Conservation (phyloP, 768 basidiomycete genomes). For the Boletellus ananas region DNA sequence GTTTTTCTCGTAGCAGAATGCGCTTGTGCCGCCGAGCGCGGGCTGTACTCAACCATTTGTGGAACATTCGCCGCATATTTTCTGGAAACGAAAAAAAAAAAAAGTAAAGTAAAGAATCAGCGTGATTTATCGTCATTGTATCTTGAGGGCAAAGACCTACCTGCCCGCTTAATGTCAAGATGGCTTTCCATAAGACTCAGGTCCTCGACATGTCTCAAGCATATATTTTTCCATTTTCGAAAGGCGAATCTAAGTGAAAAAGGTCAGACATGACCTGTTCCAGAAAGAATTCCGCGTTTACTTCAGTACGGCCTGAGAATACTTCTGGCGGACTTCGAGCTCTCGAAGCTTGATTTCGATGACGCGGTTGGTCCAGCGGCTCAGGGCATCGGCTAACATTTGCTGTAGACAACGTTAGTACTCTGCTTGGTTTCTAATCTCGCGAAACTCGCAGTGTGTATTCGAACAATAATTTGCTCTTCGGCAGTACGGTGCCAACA, state of each 20-base stretch:
- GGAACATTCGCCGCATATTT: constrained; percentile 60
- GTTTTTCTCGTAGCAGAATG: constrained; percentile 52
- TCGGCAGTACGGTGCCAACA: constrained; percentile 44
- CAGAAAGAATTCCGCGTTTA: constrained; percentile 19
- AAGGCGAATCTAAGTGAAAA: constrained; percentile 47
- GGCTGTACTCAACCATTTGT: constrained; percentile 63
- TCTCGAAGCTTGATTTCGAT: constrained; percentile 73
- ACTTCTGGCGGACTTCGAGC: constrained; percentile 54
- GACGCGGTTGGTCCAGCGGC: constrained; percentile 67
- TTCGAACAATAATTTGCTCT: constrained; percentile 35
- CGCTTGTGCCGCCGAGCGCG: constrained; percentile 62
- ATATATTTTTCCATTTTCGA: constrained; percentile 63
- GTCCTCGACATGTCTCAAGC: constrained; percentile 63
- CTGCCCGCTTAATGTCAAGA: constrained; percentile 75
- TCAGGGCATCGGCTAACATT: constrained; percentile 43
- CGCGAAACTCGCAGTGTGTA: constrained; percentile 37
- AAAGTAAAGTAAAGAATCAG: neutral
- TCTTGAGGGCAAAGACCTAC: constrained; percentile 33
- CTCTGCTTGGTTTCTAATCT: neutral
- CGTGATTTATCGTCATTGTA: neutral
- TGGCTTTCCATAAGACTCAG: constrained; percentile 82
- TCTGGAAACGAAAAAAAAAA: constrained; percentile 39
- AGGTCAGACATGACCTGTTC: constrained; percentile 16
- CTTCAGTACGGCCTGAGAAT: constrained; percentile 37
- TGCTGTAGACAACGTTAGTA: constrained; percentile 40